Evolutionary conservation across 306 rosid species (phyloP), one percentile per base, ranked within the genome.

Genomic region (Hylodesmum podocarpum): DNA sequence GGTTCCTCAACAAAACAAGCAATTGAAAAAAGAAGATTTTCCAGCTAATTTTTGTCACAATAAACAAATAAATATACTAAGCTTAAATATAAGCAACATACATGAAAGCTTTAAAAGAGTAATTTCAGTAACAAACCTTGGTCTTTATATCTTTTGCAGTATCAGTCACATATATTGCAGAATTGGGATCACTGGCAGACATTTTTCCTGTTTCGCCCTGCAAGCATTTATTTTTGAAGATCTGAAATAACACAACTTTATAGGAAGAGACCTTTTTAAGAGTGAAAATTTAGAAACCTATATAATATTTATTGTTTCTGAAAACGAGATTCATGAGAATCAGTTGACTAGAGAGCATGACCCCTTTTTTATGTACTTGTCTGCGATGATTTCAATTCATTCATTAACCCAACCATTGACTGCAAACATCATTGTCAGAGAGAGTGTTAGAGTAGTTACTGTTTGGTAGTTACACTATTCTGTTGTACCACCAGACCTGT

Each of bases 131-230:
- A 47, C 71, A 62, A 78, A 94, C 98, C 98, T 92, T 95, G 64
- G 81, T 95, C 84, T 88, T 89, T 46, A 92, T 92, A 24, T 92
- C 96, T 85, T 89, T 90, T 8, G 86, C 88, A 28, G 97, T 89
- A 88, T 91, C 99, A 68, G 97, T 95, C 78, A 95, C 99, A 55
- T 95, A 95, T 78, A 95, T 95, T 57, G 97, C 99, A 51, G 99
- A 95, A 80, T 87, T 95, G 57, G 99, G 97, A 83, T 92, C 99
- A 87, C 97, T 92, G 16, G 99, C 97, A 2, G 99, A 95, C 99
- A 95, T 92, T 82, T 92, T 95, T 46, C 99, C 97, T 1, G 88
- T 87, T 81, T 95, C 97, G 39, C 99, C 99, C 96, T 95, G 92
- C 88, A 88, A 57, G 66, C 27, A 78, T 78, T 78, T 77, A 70